Evolutionary conservation across 257 asterid species (phyloP).

Genomic region (Forsythia suspensa): DNA sequence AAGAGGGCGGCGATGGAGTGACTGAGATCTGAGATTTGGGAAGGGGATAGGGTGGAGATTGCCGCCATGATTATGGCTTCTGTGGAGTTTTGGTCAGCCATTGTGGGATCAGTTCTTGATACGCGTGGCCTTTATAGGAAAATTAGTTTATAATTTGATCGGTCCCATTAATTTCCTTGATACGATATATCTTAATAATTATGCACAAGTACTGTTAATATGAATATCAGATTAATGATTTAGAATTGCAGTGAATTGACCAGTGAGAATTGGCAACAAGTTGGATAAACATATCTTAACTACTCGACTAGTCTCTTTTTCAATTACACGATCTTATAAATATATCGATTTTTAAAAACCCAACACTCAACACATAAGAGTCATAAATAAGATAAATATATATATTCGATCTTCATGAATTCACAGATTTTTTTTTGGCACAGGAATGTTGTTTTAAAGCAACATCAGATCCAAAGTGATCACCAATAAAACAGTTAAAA

Average conservation of each 20-base stretch:
- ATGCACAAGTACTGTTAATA: background rate
- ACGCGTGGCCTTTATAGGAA: background rate
- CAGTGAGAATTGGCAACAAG: no score
- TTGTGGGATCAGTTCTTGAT: slow-evolving; percentile 25
- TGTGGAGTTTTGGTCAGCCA: slow-evolving; percentile 42
- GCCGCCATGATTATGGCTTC: slow-evolving; percentile 63
- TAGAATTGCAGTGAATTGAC: no score
- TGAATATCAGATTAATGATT: no score
- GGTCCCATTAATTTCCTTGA: background rate
- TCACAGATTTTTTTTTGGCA: background rate
- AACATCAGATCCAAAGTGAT: slow-evolving; percentile 55
- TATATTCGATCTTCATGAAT: background rate
- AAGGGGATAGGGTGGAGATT: slow-evolving; percentile 58
- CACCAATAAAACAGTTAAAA: slow-evolving; percentile 13
- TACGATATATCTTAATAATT: no score
- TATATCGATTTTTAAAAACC: no score
- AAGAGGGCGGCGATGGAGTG: slow-evolving; percentile 60
- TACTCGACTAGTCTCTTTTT: no score
- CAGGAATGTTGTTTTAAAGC: slow-evolving; percentile 38
- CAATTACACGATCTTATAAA: no score
- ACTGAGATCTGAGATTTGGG: slow-evolving; percentile 59
- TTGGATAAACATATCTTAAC: no score
- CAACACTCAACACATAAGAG: background rate
- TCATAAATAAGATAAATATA: background rate
- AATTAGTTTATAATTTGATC: background rate